phyloP scores from a whole-genome alignment of 352 stramenopile genomes.

The Pythium brassicae region DNA sequence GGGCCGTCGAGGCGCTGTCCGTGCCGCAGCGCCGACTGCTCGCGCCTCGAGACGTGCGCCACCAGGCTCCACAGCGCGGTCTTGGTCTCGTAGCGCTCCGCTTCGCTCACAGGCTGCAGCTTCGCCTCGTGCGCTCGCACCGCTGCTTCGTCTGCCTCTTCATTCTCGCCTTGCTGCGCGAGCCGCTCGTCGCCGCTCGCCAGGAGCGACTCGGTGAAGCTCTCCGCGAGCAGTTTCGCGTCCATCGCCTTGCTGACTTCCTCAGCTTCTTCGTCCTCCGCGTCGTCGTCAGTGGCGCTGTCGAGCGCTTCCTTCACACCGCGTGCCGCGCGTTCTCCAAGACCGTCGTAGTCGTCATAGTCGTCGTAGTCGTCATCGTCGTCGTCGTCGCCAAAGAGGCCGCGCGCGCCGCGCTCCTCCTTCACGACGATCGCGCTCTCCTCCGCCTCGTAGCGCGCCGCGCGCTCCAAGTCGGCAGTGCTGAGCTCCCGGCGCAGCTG shows the following conservation, averaged over 20 bases:
- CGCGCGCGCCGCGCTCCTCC: conserved; percentile 4
- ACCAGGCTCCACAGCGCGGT: conserved; percentile 20
- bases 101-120: neutral
- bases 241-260: conserved; percentile 1
- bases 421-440: conserved; percentile 10
- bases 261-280: neutral
- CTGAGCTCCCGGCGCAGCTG: conserved; percentile 3
- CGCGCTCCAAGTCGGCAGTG: conserved; percentile 9
- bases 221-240: neutral
- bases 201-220: conserved; percentile 6
- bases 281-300: conserved; percentile 6
- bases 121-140: neutral
- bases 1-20: conserved; percentile 30
- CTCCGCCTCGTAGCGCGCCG: conserved; percentile 12
- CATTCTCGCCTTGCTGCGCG: neutral
- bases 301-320: neutral
- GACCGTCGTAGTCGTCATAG: conserved; percentile 5
- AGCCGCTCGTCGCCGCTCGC: neutral
- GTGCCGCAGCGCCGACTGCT: conserved; percentile 26
- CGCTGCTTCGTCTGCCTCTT: neutral
- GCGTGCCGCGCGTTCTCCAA: neutral
- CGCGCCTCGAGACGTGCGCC: conserved; percentile 21
- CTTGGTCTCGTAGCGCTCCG: conserved; percentile 7
- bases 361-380: conserved; percentile 2
- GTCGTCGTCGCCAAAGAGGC: conserved; percentile 8